Conservation (phyloP, 2,329 filamentous ascomycete species). For the Teratosphaeria viscida region DNA sequence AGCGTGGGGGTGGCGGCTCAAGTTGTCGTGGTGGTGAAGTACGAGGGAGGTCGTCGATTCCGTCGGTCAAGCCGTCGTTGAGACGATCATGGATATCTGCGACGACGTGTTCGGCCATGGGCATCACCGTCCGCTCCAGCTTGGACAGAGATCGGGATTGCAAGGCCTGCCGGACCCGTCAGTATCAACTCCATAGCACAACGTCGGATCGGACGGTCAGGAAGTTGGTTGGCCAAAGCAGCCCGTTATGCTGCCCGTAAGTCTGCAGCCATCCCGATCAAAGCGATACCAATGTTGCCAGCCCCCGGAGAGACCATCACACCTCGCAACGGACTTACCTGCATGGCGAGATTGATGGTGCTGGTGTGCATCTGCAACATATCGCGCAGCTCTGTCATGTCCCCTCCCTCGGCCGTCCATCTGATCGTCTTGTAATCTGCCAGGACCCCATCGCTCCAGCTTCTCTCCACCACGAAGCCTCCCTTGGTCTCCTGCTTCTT, state of each 20-base stretch:
- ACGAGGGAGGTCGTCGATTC: conserved; percentile 21
- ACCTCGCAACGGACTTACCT: conserved; percentile 6
- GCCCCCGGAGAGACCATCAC: not conserved
- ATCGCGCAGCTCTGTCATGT: conserved; percentile 29
- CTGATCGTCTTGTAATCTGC: conserved; percentile 33
- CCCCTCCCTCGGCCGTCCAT: conserved; percentile 37
- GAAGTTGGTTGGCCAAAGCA: not conserved
- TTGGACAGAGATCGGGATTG: conserved; percentile 30
- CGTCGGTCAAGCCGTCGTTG: conserved; percentile 16
- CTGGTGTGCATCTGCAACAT: conserved; percentile 34
- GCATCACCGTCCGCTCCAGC: conserved; percentile 22
- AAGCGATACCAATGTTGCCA: not conserved
- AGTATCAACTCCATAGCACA: not conserved
- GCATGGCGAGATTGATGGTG: conserved; percentile 30
- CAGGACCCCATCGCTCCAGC: conserved; percentile 35
- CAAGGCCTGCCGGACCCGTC: conserved; percentile 18
- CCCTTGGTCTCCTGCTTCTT: conserved; percentile 30
- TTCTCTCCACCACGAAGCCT: conserved; percentile 32
- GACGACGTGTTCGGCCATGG: conserved; percentile 24
- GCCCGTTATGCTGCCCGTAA: not conserved
- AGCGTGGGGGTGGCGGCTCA: conserved; percentile 5
- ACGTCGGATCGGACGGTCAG: no score
- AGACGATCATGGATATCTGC: conserved; percentile 20
- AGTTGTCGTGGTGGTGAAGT: not conserved
- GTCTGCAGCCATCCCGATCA: not conserved